phyloP scores from a whole-genome alignment of 495 filamentous ascomycete genomes.

The Rhypophila decipiens region DNA sequence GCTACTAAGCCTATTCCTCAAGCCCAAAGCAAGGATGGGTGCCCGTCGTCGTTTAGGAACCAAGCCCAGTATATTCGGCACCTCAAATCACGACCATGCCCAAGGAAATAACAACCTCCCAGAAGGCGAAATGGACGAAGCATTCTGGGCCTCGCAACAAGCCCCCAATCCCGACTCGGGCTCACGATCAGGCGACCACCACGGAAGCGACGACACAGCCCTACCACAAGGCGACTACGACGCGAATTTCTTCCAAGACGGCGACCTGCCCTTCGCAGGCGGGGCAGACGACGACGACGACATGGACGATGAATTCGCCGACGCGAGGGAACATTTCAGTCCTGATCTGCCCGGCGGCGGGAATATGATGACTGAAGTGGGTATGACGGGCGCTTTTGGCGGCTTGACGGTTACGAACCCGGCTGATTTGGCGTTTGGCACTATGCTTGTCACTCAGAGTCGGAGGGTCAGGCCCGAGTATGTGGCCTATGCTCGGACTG shows the following conservation, averaged over 20 bases:
- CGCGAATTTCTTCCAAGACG: constrained; percentile 96
- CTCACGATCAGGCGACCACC: too few relatives aligned
- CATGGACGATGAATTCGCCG: constrained; percentile 70
- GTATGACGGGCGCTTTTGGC: constrained; percentile 42
- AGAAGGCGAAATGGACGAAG: constrained; percentile 81
- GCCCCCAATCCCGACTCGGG: constrained; percentile 26
- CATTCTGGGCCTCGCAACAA: constrained; percentile 87
- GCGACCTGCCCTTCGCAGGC: constrained; percentile 70
- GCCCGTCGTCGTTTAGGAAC: constrained; percentile 29
- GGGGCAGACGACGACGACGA: constrained; percentile 71
- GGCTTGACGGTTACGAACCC: constrained; percentile 45
- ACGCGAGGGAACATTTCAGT: constrained; percentile 85
- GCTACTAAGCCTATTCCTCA: constrained; percentile 83
- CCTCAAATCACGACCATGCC: constrained; percentile 11
- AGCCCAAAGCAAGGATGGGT: constrained; percentile 77
- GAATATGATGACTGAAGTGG: constrained; percentile 23
- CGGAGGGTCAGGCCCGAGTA: constrained; percentile 84
- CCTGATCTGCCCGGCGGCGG: constrained; percentile 58
- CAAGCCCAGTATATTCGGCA: constrained; percentile 32
- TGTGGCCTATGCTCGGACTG: constrained; percentile 89
- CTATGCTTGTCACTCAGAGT: constrained; percentile 85
- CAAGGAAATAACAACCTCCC: constrained; percentile 40
- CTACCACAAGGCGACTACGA: constrained; percentile 72
- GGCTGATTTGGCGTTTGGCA: constrained; percentile 68
- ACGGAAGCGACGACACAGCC: constrained; percentile 8